Conservation (phyloP, 176 grass and related monocot species). For the Avena atlantica region DNA sequence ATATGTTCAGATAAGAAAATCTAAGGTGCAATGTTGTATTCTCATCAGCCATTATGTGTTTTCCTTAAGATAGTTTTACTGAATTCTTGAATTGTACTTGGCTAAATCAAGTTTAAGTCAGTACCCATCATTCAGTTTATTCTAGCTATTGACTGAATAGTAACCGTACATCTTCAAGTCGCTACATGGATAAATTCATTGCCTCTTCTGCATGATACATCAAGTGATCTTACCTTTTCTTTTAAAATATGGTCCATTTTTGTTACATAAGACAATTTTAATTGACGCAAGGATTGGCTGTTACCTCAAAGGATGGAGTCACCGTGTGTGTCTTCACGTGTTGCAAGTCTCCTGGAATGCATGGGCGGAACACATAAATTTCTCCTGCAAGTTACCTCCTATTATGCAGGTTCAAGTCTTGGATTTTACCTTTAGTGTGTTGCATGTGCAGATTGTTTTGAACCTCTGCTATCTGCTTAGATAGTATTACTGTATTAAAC, state of each 20-base stretch:
- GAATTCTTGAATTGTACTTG: background rate
- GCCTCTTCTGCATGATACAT: background rate
- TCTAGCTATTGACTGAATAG: background rate
- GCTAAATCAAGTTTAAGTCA: background rate
- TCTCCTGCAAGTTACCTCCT: background rate
- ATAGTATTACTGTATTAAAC: background rate
- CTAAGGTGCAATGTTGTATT: no score
- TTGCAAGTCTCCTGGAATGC: background rate
- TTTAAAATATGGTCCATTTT: background rate
- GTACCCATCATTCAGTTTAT: background rate
- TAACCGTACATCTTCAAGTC: background rate
- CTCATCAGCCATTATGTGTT: no score
- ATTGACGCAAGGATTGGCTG: constrained; percentile 8
- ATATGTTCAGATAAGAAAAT: no score
- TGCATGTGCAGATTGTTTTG: background rate
- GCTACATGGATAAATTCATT: background rate
- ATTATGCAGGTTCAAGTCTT: background rate
- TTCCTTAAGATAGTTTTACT: no score
- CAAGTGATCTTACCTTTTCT: background rate
- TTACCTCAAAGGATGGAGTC: constrained; percentile 32
- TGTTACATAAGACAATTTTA: background rate
- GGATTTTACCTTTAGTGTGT: background rate
- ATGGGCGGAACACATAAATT: background rate
- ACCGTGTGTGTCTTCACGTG: background rate
- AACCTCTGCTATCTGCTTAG: background rate